phyloP scores from a whole-genome alignment of 2,329 filamentous ascomycete genomes.

The Tricladium varicosporioides region DNA sequence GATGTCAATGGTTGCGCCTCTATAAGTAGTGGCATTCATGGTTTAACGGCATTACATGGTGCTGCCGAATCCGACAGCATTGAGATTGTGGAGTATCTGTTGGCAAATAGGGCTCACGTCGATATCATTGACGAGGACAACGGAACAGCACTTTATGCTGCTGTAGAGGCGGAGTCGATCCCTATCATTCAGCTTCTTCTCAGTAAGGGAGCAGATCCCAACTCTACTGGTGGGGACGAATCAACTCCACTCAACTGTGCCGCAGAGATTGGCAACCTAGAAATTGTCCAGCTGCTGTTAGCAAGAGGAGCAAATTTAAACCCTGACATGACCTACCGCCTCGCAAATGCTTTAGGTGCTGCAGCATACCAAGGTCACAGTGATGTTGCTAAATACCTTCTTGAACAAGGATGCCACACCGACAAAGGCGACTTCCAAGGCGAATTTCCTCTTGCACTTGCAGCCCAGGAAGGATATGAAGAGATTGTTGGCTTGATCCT shows the following conservation, averaged over 20 bases:
- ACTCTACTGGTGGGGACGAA: neutral
- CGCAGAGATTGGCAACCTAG: neutral
- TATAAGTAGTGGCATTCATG: neutral
- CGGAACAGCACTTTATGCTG: slow-evolving; percentile 1
- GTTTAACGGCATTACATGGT: neutral
- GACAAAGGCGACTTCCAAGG: neutral
- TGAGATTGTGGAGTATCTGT: neutral
- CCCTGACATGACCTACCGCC: neutral
- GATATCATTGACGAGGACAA: neutral
- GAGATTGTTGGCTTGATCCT: neutral
- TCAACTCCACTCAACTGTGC: neutral
- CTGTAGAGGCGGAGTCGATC: neutral
- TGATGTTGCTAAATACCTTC: neutral
- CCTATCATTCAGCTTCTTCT: neutral
- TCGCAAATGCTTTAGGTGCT: slow-evolving; percentile 1
- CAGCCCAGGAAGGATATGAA: neutral
- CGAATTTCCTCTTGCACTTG: neutral
- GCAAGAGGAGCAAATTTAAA: neutral
- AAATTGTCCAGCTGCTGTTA: neutral
- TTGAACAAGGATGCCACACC: neutral
- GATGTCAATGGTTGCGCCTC: slow-evolving; percentile 1
- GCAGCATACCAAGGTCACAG: neutral
- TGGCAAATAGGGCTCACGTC: neutral
- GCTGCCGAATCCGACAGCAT: neutral
- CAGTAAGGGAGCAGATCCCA: neutral